Evolutionary conservation across 1,284 basidiomycete species (phyloP).

Genomic region (Takashimella koratensis): DNA sequence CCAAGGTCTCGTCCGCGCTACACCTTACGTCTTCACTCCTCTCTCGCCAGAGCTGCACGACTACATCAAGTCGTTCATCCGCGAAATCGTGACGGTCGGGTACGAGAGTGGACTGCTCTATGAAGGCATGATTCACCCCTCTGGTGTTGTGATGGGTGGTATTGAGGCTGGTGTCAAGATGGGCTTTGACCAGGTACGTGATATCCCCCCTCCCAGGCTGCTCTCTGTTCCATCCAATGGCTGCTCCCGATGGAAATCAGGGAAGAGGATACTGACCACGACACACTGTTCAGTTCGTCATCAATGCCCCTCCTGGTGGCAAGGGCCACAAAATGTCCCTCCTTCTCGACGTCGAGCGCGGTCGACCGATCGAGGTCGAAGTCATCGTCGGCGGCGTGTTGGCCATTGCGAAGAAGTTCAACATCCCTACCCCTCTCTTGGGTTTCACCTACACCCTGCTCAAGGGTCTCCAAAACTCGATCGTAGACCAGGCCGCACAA

Average conservation of each 20-base stretch:
- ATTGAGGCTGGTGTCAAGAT: slow-evolving; percentile 12
- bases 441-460: slow-evolving; percentile 38
- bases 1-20: slow-evolving; percentile 37
- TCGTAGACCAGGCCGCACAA: neutral
- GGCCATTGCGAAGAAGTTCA: slow-evolving; percentile 28
- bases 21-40: slow-evolving; percentile 23
- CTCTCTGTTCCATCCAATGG: no score
- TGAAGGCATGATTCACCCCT: slow-evolving; percentile 33
- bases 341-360: slow-evolving; percentile 41
- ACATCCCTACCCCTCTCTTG: slow-evolving; percentile 26
- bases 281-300: no score
- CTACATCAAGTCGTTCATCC: slow-evolving; percentile 35
- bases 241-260: no score
- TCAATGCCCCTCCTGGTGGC: neutral
- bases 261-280: no score
- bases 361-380: slow-evolving; percentile 47
- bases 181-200: slow-evolving; percentile 11
- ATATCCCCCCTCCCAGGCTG: no score
- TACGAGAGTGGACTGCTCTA: slow-evolving; percentile 36
- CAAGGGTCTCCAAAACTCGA: slow-evolving; percentile 32
- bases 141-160: slow-evolving; percentile 15
- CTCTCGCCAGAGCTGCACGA: slow-evolving; percentile 20
- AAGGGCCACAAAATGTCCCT: slow-evolving; percentile 40
- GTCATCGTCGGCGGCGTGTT: slow-evolving; percentile 42
- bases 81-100: slow-evolving; percentile 37